Percentiles rank a stretch among this genome's conserved stretches.
Conservation (phyloP, 2,329 filamentous ascomycete genomes). For the Daldinia sp. region DNA sequence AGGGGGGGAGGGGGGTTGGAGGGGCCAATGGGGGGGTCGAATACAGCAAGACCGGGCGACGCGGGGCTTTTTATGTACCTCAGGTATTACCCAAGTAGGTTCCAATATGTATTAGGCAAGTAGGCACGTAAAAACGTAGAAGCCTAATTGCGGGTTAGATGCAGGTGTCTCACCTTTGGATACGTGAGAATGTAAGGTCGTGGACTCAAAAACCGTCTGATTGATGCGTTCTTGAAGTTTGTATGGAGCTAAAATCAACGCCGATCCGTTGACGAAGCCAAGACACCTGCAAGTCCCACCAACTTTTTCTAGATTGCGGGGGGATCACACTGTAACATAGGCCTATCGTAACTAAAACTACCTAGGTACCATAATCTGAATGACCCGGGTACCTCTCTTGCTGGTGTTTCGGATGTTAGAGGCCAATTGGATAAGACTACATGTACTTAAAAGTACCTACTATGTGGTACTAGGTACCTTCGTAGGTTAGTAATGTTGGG, state of each 20-base stretch:
- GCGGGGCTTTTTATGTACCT: conserved; percentile 10
- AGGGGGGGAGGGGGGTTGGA: conserved; percentile 10
- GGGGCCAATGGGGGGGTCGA: conserved; percentile 37
- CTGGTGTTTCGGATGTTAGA: neutral
- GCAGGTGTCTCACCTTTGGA: conserved; percentile 21
- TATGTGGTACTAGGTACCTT: neutral
- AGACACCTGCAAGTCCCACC: conserved; percentile 18
- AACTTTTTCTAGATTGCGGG: conserved; percentile 29
- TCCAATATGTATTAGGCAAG: conserved; percentile 3
- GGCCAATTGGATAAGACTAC: neutral
- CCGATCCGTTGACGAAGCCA: conserved; percentile 34
- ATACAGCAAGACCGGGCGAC: conserved; percentile 13
- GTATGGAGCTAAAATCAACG: conserved; percentile 19
- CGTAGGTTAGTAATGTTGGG: too few species aligned
- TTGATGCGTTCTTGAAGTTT: conserved; percentile 20
- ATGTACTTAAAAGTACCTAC: neutral
- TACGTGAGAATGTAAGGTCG: conserved; percentile 20
- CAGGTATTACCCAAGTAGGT: neutral
- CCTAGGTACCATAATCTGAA: neutral
- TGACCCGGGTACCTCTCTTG: neutral
- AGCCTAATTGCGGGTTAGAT: conserved; percentile 18
- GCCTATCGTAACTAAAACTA: neutral
- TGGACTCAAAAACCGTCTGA: conserved; percentile 14
- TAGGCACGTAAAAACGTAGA: neutral
- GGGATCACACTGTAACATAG: conserved; percentile 9